Base-by-base conservation (phyloP, 441 rosid genomes). In the Gossypium gossypioides region DNA sequence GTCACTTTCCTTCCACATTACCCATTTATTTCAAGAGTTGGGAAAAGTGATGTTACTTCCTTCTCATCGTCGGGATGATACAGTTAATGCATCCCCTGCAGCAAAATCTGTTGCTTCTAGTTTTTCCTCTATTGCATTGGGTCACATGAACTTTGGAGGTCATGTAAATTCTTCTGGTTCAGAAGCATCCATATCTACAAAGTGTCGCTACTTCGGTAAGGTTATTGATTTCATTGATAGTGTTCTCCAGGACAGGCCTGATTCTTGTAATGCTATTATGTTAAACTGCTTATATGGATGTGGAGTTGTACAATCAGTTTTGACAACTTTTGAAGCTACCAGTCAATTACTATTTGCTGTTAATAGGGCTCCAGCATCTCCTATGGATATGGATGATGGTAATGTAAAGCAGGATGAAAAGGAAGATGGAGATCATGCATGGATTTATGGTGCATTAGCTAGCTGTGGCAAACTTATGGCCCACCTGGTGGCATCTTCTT, bases 311-410 rank as follows among this genome's bases (percentile, higher is more conserved):
- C 97, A 89, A 55, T 82, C 89, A 2, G 88, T 95, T 81, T 80
- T 95, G 88, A 89, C 90, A 65, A 95, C 99, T 68, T 95, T 92
- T 82, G 97, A 92, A 81, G 99, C 99, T 57, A 92, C 97, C 57
- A 89, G 95, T 80, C 97, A 89, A 69, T 83, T 95, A 81, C 84
- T 91, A 54, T 91, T 84, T 76, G 70, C 93, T 13, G 84, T 89
- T 69, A 89, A 88, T 75, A 88, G 96, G 85, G 78, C 82, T 74
- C 87, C 81, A 48, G 80, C 91, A 56, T 95, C 97, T 78, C 95
- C 94, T 0, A 95, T 95, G 99, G 97, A 95, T 76, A 95, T 92
- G 18, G 97, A 92, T 87, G 97, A 92, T 64, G 83, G 79, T 34
- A 86, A 74, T 78, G 65, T 81, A 72, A 91, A 88, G 78, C 97